Evolutionary conservation across 1,139 yeast genomes (phyloP), one percentile per base, ranked within the genome.

Genomic region (Yamadazyma taylorii): DNA sequence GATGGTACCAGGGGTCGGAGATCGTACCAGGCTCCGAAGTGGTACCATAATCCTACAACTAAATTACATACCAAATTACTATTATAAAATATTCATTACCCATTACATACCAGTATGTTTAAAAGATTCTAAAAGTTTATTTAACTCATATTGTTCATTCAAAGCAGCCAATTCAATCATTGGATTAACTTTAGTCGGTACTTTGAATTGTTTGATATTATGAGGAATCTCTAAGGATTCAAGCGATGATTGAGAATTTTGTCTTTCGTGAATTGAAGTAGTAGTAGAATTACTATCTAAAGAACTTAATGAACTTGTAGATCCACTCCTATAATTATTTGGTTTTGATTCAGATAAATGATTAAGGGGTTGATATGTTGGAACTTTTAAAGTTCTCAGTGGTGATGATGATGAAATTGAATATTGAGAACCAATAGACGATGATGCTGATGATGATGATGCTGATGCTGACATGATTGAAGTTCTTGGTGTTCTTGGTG

Each of bases 111-210:
- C 33, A n/a, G 42, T 38, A 16, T 33, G 40, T 22, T 45, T 39
- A 26, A 48, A 45, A 22, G 42, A 32, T 19, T 45, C 42, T 33
- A 69, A 59, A 51, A 69, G 57, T 39, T 52, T 55, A 40, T 65
- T 63, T 52, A 69, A 62, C 46, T 67, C 64, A 35, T 55, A 52
- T 46, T 69, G 73, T 52, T 69, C 75, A 34, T 62, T 61, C 34
- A 60, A 56, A 8, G 75, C 75, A 9, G 75, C 56, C 43, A 65
- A 50, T 47, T 69, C 75, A 34, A 69, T 66, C 22, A 60, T 50
- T 12, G 75, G 75, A 46, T 69, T 72, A 32, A 68, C 59, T 27
- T 46, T 39, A 24, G 44, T 29, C 3, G 37, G 32, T 4, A 17
- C 13, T 21, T 14, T 14, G 16, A 28, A 13, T 31, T 40, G 39